Evolutionary conservation across 148 eudicot genomes (phyloP).

Genomic region (Fallopia convolvulus): DNA sequence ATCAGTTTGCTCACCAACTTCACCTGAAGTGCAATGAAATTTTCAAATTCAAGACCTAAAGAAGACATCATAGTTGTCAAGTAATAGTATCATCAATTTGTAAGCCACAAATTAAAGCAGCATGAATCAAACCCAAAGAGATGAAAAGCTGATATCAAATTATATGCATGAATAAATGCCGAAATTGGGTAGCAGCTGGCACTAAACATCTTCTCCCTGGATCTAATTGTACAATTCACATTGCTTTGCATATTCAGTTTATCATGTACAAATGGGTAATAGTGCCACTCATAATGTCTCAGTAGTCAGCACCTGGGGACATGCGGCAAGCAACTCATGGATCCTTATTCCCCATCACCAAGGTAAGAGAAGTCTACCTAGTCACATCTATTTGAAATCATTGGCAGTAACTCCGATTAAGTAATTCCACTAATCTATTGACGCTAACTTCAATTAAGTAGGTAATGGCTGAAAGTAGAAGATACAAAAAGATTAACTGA

Average conservation of each 20-base stretch:
- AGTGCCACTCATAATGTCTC: not conserved
- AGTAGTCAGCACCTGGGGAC: not conserved
- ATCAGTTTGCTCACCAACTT: slow-evolving; percentile 22
- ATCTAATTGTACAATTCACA: not conserved
- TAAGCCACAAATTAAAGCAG: not conserved
- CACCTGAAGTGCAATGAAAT: not conserved
- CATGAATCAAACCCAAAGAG: not conserved
- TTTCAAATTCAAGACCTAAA: not conserved
- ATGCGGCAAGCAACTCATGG: not conserved
- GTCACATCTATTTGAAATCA: not conserved
- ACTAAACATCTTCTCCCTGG: not conserved
- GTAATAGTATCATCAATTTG: not conserved
- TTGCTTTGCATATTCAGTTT: not conserved
- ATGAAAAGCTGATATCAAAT: slow-evolving; percentile 1
- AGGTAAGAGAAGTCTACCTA: not conserved
- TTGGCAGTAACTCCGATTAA: not conserved
- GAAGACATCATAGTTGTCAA: not conserved
- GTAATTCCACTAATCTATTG: not conserved
- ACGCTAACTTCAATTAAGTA: not conserved
- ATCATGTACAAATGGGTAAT: not conserved
- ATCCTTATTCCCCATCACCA: not conserved
- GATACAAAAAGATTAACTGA: not conserved
- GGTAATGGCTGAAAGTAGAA: not conserved
- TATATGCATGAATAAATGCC: not conserved
- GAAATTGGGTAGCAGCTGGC: not conserved